Base-by-base conservation (phyloP, 2,329 filamentous ascomycete species). In the Bretziella fagacearum region DNA sequence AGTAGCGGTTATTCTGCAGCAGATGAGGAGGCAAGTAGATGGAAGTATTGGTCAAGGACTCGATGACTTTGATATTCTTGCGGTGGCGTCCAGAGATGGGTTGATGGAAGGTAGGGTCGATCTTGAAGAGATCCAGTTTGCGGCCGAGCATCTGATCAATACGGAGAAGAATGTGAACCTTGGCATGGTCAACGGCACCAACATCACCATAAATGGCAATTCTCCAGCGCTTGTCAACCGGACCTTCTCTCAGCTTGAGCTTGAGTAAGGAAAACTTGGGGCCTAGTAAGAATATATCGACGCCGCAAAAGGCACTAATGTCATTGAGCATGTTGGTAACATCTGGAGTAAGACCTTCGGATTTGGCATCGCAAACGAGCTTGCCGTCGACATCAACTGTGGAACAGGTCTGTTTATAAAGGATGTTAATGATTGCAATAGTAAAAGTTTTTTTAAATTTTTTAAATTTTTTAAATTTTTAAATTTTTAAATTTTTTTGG, bases 11-110 rank as follows among this genome's bases (percentile, higher is more conserved):
- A 53, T 95, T 79, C 50, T 81, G 79, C 11, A 89, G 87, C 60
- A 96, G 96, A 1, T 89, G 82, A 6, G 87, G 86, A 23, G 91
- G 91, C 59, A 98, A 96, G 65, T 98, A 98, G 56, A 98, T 96
- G 53, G 91, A 89, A 6, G 91, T 96, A 56, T 87, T 85, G 11
- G 91, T 96, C 23, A 82, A 78, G 11, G 91, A 93, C 63, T 98
- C 91, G 58, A 98, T 95, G 56, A 91, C 68, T 67, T 96, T 96
- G 67, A 98, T 94, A 61, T 95, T 95, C 68, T 94, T 93, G 55
- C 91, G 77, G 55, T 87, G 89, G 42, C 91, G 83, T 42, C 91
- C 91, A 60, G 87, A 95, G 43, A 96, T 79, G 47, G 95, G 71
- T 49, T 86, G 91, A 60, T 98, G 91, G 59, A 94, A 74, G 22